Conservation (phyloP, 306 rosid species). For the Vigna mungo region DNA sequence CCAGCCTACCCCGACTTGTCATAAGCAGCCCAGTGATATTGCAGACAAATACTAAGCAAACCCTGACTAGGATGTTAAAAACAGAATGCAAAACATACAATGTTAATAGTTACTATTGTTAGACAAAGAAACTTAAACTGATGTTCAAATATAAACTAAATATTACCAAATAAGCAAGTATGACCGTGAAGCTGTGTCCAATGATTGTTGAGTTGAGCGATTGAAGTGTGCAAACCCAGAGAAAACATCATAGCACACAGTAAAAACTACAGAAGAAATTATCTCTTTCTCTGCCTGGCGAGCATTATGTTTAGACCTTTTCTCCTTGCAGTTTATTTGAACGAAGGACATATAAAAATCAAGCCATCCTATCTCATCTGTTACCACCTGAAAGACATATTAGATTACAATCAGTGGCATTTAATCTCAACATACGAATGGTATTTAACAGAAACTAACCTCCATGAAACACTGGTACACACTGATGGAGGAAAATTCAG, state of each 20-base stretch:
- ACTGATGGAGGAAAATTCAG: constrained; percentile 58
- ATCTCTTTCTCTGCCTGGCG: constrained; percentile 78
- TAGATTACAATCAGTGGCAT: constrained; percentile 15
- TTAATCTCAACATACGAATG: constrained; percentile 17
- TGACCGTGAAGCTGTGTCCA: constrained; percentile 54
- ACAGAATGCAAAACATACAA: constrained; percentile 17
- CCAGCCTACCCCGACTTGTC: constrained; percentile 60
- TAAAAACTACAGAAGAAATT: constrained; percentile 57
- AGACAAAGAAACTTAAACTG: constrained; percentile 11
- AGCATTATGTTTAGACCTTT: constrained; percentile 54
- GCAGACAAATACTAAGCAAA: constrained; percentile 66
- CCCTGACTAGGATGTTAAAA: constrained; percentile 57
- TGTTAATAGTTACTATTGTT: constrained; percentile 24
- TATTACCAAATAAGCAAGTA: constrained; percentile 71
- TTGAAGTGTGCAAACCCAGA: constrained; percentile 73
- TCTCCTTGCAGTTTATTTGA: constrained; percentile 49
- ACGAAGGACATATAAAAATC: constrained; percentile 64
- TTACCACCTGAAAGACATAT: constrained; percentile 55
- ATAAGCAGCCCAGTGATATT: constrained; percentile 72
- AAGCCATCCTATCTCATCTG: constrained; percentile 79
- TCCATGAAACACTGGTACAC: constrained; percentile 74
- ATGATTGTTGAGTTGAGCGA: constrained; percentile 64
- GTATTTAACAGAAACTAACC: constrained; percentile 53
- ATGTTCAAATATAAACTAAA: not conserved
- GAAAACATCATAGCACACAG: constrained; percentile 72